Evolutionary conservation across 192 early-diverging fungal species (phyloP).

Genomic region (Coemansia sp.): DNA sequence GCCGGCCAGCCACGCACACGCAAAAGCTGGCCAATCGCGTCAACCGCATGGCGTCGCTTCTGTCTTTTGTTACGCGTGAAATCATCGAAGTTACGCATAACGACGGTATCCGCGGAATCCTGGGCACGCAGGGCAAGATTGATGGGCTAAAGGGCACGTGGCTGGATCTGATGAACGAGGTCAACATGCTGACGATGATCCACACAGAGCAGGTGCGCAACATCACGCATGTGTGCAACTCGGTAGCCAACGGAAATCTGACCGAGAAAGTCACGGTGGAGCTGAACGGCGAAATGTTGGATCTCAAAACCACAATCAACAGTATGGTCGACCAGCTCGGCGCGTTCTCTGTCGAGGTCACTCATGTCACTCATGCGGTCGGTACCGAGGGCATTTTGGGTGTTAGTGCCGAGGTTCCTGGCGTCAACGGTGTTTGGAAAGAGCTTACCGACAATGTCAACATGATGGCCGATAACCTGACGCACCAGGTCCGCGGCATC

Average conservation of each 20-base stretch:
- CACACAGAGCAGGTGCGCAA: constrained; percentile 59
- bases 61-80: constrained; percentile 52
- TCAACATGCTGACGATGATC: constrained; percentile 58
- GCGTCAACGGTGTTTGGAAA: constrained; percentile 59
- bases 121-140: constrained; percentile 55
- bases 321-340: constrained; percentile 53
- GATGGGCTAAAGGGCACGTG: constrained; percentile 11
- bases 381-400: constrained; percentile 60
- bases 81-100: constrained; percentile 69
- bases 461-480: constrained; percentile 63
- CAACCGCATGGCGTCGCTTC: constrained; percentile 53
- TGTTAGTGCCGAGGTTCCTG: constrained; percentile 52
- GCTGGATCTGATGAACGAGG: constrained; percentile 47
- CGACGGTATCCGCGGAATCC: constrained; percentile 66
- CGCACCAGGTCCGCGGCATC: constrained; percentile 62
- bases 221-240: constrained; percentile 57
- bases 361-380: constrained; percentile 57
- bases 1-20: constrained; percentile 36
- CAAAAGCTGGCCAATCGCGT: constrained; percentile 49
- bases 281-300: constrained; percentile 61
- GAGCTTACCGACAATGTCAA: constrained; percentile 61
- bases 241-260: constrained; percentile 61
- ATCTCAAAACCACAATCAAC: constrained; percentile 56
- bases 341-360: constrained; percentile 55
- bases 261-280: constrained; percentile 57